These are phyloP conservation scores for Xylaria flabelliformis DNA, from an alignment of 495 filamentous ascomycete genomes.

Conservation along the genomic window DNA sequence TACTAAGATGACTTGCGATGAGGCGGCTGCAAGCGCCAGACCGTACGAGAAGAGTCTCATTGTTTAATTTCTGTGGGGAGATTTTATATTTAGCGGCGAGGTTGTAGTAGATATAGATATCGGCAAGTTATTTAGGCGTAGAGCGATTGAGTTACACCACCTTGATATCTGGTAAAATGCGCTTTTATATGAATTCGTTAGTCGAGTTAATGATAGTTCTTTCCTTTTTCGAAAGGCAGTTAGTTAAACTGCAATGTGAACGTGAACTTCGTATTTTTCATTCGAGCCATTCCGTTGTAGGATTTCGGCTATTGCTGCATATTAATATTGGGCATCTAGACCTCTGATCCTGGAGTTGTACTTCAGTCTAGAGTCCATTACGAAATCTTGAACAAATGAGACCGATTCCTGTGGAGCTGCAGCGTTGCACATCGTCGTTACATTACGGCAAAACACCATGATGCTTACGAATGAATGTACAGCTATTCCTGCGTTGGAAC, in stretches of 20 bases:
- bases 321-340: constrained; percentile 25
- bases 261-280: not conserved
- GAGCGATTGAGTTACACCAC: not conserved
- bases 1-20: constrained; percentile 22
- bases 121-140: not conserved
- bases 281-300: constrained; percentile 12
- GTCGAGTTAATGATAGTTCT: not conserved
- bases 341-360: not conserved
- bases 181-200: constrained; percentile 2
- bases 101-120: not conserved
- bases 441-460: constrained; percentile 13
- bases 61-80: not conserved
- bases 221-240: not conserved
- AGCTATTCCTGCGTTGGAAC: not conserved
- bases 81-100: not conserved
- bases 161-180: not conserved
- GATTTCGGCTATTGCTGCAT: constrained; percentile 23
- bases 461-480: not conserved
- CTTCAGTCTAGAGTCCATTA: not conserved
- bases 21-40: constrained; percentile 10
- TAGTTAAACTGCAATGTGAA: not conserved
- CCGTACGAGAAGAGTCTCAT: constrained; percentile 20
- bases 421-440: constrained; percentile 15
- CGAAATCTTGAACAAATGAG: constrained; percentile 15
- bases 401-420: not conserved